Evolutionary conservation across 2,329 filamentous ascomycete species (phyloP).

Genomic region (Nectriaceae sp.): DNA sequence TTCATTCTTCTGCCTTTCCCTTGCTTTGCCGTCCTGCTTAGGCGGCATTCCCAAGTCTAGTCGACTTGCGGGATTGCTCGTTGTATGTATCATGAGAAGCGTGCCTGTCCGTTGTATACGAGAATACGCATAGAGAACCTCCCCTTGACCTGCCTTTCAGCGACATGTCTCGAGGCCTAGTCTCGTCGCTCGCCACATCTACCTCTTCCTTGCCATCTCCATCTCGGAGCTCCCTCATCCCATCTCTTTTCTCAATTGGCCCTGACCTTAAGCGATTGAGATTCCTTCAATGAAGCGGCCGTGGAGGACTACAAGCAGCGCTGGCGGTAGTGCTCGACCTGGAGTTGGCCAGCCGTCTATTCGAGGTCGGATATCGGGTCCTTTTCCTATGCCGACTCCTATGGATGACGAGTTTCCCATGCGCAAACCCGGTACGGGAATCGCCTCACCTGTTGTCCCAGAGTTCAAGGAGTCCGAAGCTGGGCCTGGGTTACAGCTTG

Average conservation of each 20-base stretch:
- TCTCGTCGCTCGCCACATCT: conserved; percentile 13
- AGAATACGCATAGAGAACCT: conserved; percentile 25
- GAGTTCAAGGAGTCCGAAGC: conserved; percentile 23
- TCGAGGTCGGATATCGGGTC: conserved; percentile 61
- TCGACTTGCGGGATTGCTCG: conserved; percentile 5
- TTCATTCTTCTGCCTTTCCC: conserved; percentile 17
- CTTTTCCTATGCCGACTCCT: conserved; percentile 55
- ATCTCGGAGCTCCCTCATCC: conserved; percentile 9
- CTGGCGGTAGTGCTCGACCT: conserved; percentile 27
- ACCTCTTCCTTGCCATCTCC: conserved; percentile 13
- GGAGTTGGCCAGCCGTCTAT: conserved; percentile 46
- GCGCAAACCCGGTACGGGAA: conserved; percentile 41
- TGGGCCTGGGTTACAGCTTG: conserved; percentile 10
- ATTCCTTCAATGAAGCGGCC: conserved; percentile 40
- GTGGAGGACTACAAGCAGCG: conserved; percentile 47
- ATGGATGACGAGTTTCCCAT: conserved; percentile 58
- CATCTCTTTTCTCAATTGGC: conserved; percentile 6
- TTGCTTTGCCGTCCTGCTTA: conserved; percentile 10
- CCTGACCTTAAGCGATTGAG: conserved; percentile 3
- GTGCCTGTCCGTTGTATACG: conserved; percentile 28
- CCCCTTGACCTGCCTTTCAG: conserved; percentile 19
- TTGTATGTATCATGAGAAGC: conserved; percentile 21
- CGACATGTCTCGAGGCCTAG: conserved; percentile 24
- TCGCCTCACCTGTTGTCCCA: conserved; percentile 34
- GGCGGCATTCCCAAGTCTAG: conserved; percentile 14